Base-by-base conservation (phyloP, 2,329 filamentous ascomycete genomes). In the Ploettnerulaceae sp. region DNA sequence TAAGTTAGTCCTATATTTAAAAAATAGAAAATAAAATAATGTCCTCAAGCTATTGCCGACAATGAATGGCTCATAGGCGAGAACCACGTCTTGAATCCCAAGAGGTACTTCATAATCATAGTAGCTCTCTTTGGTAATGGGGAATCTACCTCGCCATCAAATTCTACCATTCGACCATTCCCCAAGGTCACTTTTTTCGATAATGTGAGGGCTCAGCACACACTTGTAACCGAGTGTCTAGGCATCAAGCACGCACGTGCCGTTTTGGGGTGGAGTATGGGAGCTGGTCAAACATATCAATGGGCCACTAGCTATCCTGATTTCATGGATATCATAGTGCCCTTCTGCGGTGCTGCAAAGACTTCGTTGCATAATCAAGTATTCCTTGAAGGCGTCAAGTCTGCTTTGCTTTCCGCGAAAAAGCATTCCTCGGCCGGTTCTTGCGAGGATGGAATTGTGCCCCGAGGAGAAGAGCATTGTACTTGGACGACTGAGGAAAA, bases 231-330 rank as follows among this genome's bases (percentile, higher is more conserved):
- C 2, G 69, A 82, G 58, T 72, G 78, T 36, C 65, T 87, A 2
- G 71, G 73, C 0, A 69, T 86, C 53, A 73, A 67, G 8, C 81
- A 83, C 63, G 71, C 80, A 1, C 69, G 72, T 17, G 77, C 78
- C 7, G 81, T 86, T 0, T 57, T 85, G 0, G 83, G 83, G 0
- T 86, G 82, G 82, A 80, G 74, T 6, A 86, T 87, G 83, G 82
- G 82, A 2, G 83, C 76, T 0, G 81, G 70, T 0, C 82, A 86
- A 61, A 75, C 78, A 1, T 82, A 72, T 51, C 79, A 83, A 59
- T 84, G 80, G 81, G 76, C 56, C 1, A 61, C 57, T 69, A 43
- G 74, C 12, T 60, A 57, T 43, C 59, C 62, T 0, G 74, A 81
- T 9, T 84, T 84, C 38, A 49, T 84, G 73, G 81, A 85, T 52